phyloP scores from a whole-genome alignment of 2,329 filamentous ascomycete species.

The Alternaria conjuncta region DNA sequence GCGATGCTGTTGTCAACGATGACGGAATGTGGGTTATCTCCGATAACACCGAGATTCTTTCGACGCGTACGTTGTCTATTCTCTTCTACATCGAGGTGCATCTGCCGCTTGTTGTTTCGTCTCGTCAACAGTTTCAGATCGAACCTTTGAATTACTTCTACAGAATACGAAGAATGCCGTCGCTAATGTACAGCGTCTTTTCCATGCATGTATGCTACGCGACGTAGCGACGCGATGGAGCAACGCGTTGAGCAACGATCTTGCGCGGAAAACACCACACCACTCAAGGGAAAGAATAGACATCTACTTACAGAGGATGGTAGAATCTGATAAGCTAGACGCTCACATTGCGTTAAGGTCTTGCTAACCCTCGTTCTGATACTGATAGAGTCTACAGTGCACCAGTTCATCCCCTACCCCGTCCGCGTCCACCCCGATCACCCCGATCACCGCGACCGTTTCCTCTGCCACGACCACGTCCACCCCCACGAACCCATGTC shows the following conservation, averaged over 20 bases:
- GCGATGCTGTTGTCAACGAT: conserved; percentile 5
- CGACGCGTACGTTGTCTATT: neutral
- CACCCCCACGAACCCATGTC: neutral
- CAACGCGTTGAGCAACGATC: neutral
- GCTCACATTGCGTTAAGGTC: neutral
- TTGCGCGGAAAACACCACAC: neutral
- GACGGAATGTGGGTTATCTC: conserved; percentile 17
- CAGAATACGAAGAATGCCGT: neutral
- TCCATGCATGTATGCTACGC: neutral
- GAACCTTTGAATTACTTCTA: neutral
- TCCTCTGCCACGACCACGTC: neutral
- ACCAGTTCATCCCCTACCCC: neutral
- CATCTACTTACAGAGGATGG: neutral
- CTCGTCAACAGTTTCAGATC: neutral
- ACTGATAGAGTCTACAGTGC: neutral
- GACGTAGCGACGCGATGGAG: neutral
- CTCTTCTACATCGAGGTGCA: neutral
- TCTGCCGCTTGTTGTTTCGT: neutral
- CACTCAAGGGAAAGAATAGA: neutral
- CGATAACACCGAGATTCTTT: conserved; percentile 6
- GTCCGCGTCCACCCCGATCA: neutral
- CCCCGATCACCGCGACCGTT: neutral
- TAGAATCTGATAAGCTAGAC: neutral
- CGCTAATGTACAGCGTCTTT: neutral
- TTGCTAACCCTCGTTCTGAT: neutral